Conservation (phyloP, 2,329 filamentous ascomycete genomes). For the Gyromitra esculenta region DNA sequence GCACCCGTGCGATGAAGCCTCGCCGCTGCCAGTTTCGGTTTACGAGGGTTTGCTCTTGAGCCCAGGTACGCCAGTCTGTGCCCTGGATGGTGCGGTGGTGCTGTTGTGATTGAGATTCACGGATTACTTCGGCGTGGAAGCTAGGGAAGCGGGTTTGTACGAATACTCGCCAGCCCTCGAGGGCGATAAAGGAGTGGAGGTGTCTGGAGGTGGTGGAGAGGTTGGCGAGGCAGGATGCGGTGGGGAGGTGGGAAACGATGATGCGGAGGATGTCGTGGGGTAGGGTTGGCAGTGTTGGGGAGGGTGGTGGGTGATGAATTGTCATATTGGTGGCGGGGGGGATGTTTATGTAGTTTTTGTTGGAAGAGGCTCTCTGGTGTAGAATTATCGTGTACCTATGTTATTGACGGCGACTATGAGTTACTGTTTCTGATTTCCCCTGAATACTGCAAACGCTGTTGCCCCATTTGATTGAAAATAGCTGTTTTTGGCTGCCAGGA, state of each 20-base stretch:
- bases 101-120: slow-evolving; percentile 64
- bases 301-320: background rate
- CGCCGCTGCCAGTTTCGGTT: slow-evolving; percentile 38
- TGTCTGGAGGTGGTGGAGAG: slow-evolving; percentile 64
- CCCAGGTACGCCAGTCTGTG: slow-evolving; percentile 64
- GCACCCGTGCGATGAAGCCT: slow-evolving; percentile 36
- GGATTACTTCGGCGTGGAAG: slow-evolving; percentile 61
- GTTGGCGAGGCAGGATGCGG: slow-evolving; percentile 62
- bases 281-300: slow-evolving; percentile 41
- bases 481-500: no score
- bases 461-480: no score
- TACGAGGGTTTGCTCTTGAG: slow-evolving; percentile 57
- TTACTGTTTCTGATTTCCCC: no score
- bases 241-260: slow-evolving; percentile 60
- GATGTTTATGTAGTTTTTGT: background rate
- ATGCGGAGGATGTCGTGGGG: slow-evolving; percentile 48
- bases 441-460: no score
- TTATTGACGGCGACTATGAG: no score
- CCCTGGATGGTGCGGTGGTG: slow-evolving; percentile 63
- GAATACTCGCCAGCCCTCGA: slow-evolving; percentile 66
- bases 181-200: slow-evolving; percentile 63
- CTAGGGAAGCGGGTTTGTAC: slow-evolving; percentile 64
- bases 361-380: background rate
- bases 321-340: slow-evolving; percentile 1
- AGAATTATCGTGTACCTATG: no score